Evolutionary conservation across 805 yeast species (phyloP).

Genomic region (Scheffersomyces stipitis): DNA sequence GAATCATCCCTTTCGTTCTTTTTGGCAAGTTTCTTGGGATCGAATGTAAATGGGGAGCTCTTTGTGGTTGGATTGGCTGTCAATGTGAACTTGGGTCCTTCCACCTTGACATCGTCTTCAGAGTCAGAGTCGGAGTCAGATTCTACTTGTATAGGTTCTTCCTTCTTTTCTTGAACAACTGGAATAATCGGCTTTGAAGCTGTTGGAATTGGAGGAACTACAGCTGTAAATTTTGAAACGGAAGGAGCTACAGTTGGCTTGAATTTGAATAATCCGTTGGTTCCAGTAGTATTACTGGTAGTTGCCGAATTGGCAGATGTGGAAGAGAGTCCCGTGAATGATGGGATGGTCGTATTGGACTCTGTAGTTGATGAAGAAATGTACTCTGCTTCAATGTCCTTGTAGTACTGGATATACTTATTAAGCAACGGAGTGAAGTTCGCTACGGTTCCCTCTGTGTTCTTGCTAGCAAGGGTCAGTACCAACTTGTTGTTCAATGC

Average conservation of each 20-base stretch:
- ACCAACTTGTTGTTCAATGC: slow-evolving; percentile 67
- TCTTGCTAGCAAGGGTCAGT: slow-evolving; percentile 44
- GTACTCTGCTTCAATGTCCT: slow-evolving; percentile 27
- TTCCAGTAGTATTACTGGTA: background rate
- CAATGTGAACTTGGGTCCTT: slow-evolving; percentile 39
- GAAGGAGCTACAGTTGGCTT: background rate
- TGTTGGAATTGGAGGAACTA: slow-evolving; percentile 1
- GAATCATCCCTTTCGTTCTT: slow-evolving; percentile 38
- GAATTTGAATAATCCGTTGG: slow-evolving; percentile 4
- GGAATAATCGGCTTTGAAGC: slow-evolving; percentile 1
- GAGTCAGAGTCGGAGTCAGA: slow-evolving; percentile 28
- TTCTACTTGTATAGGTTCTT: slow-evolving; percentile 6
- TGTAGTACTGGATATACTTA: slow-evolving; percentile 59
- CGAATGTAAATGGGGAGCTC: slow-evolving; percentile 38
- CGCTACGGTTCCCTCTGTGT: slow-evolving; percentile 47
- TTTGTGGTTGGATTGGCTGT: slow-evolving; percentile 26
- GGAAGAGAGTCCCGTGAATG: slow-evolving; percentile 2
- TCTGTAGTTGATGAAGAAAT: slow-evolving; percentile 3
- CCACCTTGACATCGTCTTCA: slow-evolving; percentile 25
- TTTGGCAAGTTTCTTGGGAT: slow-evolving; percentile 24
- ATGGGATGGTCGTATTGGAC: slow-evolving; percentile 2
- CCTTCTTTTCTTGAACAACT: background rate
- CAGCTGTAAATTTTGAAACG: background rate
- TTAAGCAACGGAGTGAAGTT: slow-evolving; percentile 54
- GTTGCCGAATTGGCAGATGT: slow-evolving; percentile 4